Evolutionary conservation across 208 protist species (phyloP).

Genomic region (Leishmania amazonensis): DNA sequence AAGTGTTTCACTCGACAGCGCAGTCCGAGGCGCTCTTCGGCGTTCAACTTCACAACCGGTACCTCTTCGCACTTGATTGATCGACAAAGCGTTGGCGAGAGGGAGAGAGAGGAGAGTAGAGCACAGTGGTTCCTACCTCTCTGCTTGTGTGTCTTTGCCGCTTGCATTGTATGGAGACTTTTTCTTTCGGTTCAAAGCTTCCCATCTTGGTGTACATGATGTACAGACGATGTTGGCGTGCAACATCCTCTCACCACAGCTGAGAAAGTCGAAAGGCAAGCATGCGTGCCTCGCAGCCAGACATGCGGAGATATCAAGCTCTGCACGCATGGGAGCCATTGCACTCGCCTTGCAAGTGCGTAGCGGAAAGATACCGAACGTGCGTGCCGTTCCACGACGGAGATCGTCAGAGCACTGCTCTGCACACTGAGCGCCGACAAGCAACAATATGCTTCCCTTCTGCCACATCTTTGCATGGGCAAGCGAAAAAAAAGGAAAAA

Average conservation of each 20-base stretch:
- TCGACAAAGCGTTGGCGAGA: neutral
- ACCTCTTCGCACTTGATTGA: constrained; percentile 85
- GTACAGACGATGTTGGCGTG: neutral
- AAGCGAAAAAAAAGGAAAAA: neutral
- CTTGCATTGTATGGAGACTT: neutral
- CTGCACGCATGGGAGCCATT: constrained; percentile 1
- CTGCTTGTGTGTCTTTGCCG: neutral
- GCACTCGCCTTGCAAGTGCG: neutral
- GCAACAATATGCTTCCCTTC: neutral
- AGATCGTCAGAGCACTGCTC: neutral
- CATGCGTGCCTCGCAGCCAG: neutral
- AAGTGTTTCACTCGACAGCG: constrained; percentile 86
- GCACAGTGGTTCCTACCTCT: neutral
- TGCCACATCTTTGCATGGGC: neutral
- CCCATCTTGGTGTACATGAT: neutral
- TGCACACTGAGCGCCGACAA: neutral
- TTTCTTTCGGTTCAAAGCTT: neutral
- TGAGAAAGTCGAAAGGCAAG: neutral
- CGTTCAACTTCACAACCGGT: constrained; percentile 88
- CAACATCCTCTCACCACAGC: neutral
- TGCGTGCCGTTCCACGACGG: neutral
- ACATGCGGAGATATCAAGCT: neutral
- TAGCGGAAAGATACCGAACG: neutral
- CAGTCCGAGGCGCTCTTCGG: constrained; percentile 83
- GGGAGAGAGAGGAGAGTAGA: no score